A percentile compares a stretch with the other conserved stretches of the same genome.
These are phyloP conservation scores for Trametes versicolor DNA, from an alignment of 1,284 basidiomycete genomes.

Conservation along the genomic window DNA sequence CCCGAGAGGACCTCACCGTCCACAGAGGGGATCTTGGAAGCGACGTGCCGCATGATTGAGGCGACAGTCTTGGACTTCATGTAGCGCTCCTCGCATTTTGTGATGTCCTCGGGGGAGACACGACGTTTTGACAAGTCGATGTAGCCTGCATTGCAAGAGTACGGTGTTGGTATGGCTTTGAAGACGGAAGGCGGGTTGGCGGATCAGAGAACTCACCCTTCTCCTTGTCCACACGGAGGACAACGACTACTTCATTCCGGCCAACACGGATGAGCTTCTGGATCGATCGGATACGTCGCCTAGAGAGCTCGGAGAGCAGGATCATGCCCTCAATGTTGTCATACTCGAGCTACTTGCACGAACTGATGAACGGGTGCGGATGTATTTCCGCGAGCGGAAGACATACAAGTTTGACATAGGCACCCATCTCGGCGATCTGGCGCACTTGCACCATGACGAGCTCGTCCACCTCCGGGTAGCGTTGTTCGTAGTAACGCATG, in stretches of 20 bases:
- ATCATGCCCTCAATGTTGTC: constrained; percentile 99
- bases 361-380: constrained; percentile 18
- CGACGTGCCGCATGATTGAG: constrained; percentile 94
- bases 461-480: constrained; percentile 92
- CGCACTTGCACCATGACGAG: constrained; percentile 99
- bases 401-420: constrained; percentile 96
- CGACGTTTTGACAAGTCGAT: constrained; percentile 99
- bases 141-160: constrained; percentile 70
- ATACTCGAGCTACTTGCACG: constrained; percentile 86
- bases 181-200: background rate
- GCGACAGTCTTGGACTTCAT: constrained; percentile 98
- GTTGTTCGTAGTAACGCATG: constrained; percentile 87
- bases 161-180: background rate
- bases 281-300: constrained; percentile 96
- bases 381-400: constrained; percentile 2
- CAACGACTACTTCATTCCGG: constrained; percentile 98
- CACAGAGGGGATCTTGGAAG: constrained; percentile 80
- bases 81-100: constrained; percentile 98
- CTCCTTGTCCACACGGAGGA: constrained; percentile 98
- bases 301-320: constrained; percentile 94
- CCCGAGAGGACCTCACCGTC: constrained; percentile 50
- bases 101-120: constrained; percentile 98
- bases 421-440: constrained; percentile 99
- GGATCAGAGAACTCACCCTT: constrained; percentile 74
- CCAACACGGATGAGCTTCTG: constrained; percentile 99